These are phyloP conservation scores for Physcomitrium patens DNA, from an alignment of 225 moss, liverwort and hornwort species.

Conservation along the genomic window DNA sequence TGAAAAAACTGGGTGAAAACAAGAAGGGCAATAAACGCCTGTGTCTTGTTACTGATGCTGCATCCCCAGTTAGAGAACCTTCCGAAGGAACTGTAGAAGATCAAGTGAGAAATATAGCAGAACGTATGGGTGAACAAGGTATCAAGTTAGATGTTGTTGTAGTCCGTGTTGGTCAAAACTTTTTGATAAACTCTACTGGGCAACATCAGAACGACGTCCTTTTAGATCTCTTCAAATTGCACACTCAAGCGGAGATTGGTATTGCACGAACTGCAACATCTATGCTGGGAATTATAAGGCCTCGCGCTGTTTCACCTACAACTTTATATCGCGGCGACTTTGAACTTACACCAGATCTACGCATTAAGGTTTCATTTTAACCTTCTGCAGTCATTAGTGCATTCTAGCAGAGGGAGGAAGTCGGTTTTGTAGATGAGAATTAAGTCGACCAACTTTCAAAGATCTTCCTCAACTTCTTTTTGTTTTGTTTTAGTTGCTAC, in stretches of 20 bases:
- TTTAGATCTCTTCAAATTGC: constrained; percentile 66
- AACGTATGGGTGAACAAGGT: constrained; percentile 67
- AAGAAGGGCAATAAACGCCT: constrained; percentile 89
- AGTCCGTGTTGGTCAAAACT: constrained; percentile 51
- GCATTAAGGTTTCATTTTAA: constrained; percentile 63
- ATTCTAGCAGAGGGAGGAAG: not conserved
- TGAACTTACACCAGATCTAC: constrained; percentile 84
- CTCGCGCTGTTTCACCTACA: constrained; percentile 79
- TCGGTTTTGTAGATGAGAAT: not conserved
- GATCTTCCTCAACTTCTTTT: not conserved
- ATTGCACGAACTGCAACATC: constrained; percentile 62
- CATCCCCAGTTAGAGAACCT: constrained; percentile 74
- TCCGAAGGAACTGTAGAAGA: constrained; percentile 69
- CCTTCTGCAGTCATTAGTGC: constrained; percentile 1
- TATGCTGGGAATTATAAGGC: constrained; percentile 71
- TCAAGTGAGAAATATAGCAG: constrained; percentile 74
- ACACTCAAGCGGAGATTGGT: constrained; percentile 75
- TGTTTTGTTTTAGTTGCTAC: not conserved
- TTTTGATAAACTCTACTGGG: constrained; percentile 51
- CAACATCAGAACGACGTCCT: constrained; percentile 72
- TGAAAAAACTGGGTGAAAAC: constrained; percentile 64
- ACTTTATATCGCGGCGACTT: constrained; percentile 90
- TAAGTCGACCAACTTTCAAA: not conserved
- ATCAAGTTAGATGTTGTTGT: constrained; percentile 80
- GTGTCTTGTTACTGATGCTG: constrained; percentile 81